Conservation (phyloP, 2,329 filamentous ascomycete genomes). For the Helotiales sp. region DNA sequence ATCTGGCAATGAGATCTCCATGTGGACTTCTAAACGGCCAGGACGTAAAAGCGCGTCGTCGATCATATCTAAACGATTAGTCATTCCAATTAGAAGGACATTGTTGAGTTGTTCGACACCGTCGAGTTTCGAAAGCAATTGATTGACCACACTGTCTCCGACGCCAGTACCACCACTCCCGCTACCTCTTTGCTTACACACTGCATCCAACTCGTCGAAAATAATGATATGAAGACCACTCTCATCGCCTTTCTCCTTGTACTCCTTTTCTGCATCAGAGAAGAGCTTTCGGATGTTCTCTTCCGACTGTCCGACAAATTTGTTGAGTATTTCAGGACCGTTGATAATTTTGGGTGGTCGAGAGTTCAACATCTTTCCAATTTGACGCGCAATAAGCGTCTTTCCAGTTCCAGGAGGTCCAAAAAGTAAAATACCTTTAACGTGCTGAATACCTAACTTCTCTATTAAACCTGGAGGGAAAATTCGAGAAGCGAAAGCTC, state of each 20-base stretch:
- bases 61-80: slow-evolving; percentile 98
- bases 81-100: slow-evolving; percentile 98
- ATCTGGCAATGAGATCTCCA: slow-evolving; percentile 94
- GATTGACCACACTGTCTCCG: slow-evolving; percentile 97
- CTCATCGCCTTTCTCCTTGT: slow-evolving; percentile 95
- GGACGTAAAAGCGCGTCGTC: slow-evolving; percentile 91
- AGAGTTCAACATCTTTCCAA: slow-evolving; percentile 96
- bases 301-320: slow-evolving; percentile 95
- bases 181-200: slow-evolving; percentile 97
- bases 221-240: slow-evolving; percentile 97
- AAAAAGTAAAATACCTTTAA: slow-evolving; percentile 91
- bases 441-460: slow-evolving; percentile 92
- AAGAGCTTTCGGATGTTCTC: slow-evolving; percentile 98
- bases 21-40: slow-evolving; percentile 92
- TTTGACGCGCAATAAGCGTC: slow-evolving; percentile 92
- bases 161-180: slow-evolving; percentile 91
- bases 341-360: slow-evolving; percentile 97
- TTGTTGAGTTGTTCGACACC: slow-evolving; percentile 97
- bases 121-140: slow-evolving; percentile 88
- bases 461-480: slow-evolving; percentile 89
- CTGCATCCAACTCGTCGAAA: slow-evolving; percentile 95
- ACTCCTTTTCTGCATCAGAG: slow-evolving; percentile 94
- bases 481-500: slow-evolving; percentile 94
- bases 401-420: slow-evolving; percentile 97
- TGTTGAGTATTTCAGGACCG: slow-evolving; percentile 94